Conservation (phyloP, 176 grass and related monocot species). For the Triticum turgidum region DNA sequence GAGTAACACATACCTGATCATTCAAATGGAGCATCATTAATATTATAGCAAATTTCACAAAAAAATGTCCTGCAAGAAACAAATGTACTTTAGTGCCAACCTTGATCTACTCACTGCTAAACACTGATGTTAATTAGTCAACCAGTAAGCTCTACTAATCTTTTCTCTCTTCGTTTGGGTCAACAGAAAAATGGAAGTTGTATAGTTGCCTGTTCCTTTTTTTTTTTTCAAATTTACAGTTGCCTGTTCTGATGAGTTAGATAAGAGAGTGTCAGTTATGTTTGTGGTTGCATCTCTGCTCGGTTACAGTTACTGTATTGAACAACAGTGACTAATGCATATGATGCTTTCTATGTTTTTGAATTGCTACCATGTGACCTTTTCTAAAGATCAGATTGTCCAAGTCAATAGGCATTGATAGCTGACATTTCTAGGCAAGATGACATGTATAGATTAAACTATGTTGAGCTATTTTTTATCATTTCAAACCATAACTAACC, state of each 20-base stretch:
- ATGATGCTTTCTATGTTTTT: too few relatives aligned
- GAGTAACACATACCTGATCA: neutral
- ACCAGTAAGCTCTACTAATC: neutral
- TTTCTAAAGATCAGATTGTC: neutral
- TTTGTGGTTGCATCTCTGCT: neutral
- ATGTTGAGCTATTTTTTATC: neutral
- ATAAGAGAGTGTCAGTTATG: neutral
- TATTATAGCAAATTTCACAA: neutral
- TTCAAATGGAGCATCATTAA: neutral
- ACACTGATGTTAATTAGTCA: neutral
- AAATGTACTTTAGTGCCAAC: neutral
- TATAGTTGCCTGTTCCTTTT: too few relatives aligned
- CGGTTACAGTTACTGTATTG: too few relatives aligned
- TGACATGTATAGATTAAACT: neutral
- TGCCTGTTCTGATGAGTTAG: neutral
- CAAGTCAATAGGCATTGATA: neutral
- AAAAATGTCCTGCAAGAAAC: neutral
- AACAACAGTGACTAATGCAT: too few relatives aligned
- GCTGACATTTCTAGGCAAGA: neutral
- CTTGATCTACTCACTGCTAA: neutral
- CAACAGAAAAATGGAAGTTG: neutral
- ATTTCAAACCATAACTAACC: neutral
- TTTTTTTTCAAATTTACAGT: neutral
- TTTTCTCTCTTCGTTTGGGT: neutral
- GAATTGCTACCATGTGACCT: too few relatives aligned